Conservation (phyloP, 225 moss, liverwort and hornwort genomes). For the Sphagnum tenellum region DNA sequence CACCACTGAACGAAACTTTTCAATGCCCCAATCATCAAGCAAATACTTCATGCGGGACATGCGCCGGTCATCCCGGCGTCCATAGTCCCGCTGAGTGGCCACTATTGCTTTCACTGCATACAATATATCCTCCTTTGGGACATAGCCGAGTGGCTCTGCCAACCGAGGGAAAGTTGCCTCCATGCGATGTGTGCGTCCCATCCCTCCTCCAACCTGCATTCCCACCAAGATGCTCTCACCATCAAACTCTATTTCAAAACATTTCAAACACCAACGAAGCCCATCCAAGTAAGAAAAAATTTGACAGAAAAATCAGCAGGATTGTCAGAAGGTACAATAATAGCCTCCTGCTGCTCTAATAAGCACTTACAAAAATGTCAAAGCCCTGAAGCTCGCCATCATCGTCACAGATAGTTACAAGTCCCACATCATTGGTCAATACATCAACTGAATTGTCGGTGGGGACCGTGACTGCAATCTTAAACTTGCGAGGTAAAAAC, state of each 20-base stretch:
- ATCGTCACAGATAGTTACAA: constrained; percentile 65
- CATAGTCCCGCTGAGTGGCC: constrained; percentile 81
- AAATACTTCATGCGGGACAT: constrained; percentile 81
- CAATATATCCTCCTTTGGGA: constrained; percentile 74
- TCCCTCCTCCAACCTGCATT: constrained; percentile 78
- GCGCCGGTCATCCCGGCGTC: constrained; percentile 73
- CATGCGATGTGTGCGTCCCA: constrained; percentile 79
- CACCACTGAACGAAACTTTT: constrained; percentile 65
- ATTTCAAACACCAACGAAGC: too few relatives aligned
- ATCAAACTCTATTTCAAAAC: too few relatives aligned
- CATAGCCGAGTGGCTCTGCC: constrained; percentile 72
- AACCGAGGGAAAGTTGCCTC: constrained; percentile 75
- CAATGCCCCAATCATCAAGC: constrained; percentile 80
- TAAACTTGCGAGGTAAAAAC: constrained; percentile 86
- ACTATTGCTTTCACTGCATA: constrained; percentile 90
- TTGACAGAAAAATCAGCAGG: too few relatives aligned
- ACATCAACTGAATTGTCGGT: constrained; percentile 87
- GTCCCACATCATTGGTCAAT: constrained; percentile 75
- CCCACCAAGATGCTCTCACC: neutral
- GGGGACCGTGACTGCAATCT: constrained; percentile 91
- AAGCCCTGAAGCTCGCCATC: constrained; percentile 74
- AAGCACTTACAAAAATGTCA: constrained; percentile 63
- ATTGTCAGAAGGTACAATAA: too few relatives aligned
- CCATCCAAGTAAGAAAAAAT: too few relatives aligned
- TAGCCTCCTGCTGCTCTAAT: too few relatives aligned